Evolutionary conservation across 306 rosid genomes (phyloP).

Genomic region (Gastrolobium bilobum): DNA sequence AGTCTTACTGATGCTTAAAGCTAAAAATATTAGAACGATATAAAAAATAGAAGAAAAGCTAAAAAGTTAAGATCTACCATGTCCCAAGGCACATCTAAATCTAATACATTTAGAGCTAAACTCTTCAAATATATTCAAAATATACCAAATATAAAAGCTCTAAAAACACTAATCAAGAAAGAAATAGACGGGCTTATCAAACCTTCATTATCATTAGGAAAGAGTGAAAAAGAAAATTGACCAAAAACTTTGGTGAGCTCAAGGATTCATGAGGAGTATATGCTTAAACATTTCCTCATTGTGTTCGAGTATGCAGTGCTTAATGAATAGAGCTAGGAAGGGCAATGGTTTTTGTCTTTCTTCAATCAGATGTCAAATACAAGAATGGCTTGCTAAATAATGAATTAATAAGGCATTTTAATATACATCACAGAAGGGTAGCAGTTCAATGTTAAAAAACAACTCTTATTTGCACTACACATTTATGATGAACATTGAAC

Average conservation of each 20-base stretch:
- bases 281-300: neutral
- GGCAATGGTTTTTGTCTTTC: neutral
- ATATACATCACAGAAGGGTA: constrained; percentile 27
- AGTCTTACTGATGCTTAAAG: too few relatives aligned
- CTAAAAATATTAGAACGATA: too few relatives aligned
- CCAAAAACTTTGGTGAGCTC: neutral
- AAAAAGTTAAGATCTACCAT: too few relatives aligned
- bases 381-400: neutral
- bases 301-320: neutral
- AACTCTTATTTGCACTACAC: constrained; percentile 39
- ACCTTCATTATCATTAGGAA: neutral
- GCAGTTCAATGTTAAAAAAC: constrained; percentile 10
- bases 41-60: too few relatives aligned
- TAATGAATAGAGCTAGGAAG: constrained; percentile 3
- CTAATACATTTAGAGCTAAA: too few relatives aligned
- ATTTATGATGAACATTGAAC: constrained; percentile 39
- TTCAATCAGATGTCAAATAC: neutral
- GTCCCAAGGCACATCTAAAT: too few relatives aligned
- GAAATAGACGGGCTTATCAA: neutral
- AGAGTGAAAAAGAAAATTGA: neutral
- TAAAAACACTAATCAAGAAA: too few relatives aligned
- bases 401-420: constrained; percentile 27
- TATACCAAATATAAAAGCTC: too few relatives aligned
- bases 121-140: too few relatives aligned
- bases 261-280: neutral